A percentile compares a stretch with the other conserved stretches of the same genome.
phyloP scores from a whole-genome alignment of 23 red algal species.

The Gracilaria caudata region DNA sequence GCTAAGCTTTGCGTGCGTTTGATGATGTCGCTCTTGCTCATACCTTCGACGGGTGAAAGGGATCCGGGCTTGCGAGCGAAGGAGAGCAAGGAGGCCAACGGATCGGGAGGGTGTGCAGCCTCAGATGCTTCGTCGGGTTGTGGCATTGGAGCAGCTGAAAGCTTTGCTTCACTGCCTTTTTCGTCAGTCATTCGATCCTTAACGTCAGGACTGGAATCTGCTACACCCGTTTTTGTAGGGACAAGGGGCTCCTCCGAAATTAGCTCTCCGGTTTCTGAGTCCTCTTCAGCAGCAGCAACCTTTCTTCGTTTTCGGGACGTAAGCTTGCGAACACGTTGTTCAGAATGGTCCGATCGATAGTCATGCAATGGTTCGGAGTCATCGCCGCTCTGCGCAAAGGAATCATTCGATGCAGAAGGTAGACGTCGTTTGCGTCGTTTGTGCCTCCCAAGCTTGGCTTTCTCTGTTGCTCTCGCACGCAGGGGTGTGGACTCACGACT shows the following conservation, averaged over 20 bases:
- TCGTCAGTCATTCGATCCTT: background rate
- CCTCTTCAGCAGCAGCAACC: background rate
- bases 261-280: background rate
- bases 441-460: background rate
- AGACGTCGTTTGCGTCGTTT: background rate
- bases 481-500: background rate
- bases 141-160: background rate
- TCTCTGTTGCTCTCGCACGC: background rate
- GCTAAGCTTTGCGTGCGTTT: slow-evolving; percentile 22
- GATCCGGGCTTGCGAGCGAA: slow-evolving; percentile 4
- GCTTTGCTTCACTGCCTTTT: background rate
- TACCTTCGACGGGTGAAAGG: background rate
- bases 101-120: background rate
- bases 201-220: background rate
- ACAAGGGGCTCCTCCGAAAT: background rate
- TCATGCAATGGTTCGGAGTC: background rate
- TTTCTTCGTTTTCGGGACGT: background rate
- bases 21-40: background rate
- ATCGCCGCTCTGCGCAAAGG: background rate
- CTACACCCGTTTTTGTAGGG: background rate
- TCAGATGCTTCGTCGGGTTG: background rate
- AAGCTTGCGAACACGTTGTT: background rate
- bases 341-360: background rate
- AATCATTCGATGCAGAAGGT: background rate
- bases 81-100: background rate